phyloP scores from a whole-genome alignment of 2,329 filamentous ascomycete species.

The Beauveria bassiana region DNA sequence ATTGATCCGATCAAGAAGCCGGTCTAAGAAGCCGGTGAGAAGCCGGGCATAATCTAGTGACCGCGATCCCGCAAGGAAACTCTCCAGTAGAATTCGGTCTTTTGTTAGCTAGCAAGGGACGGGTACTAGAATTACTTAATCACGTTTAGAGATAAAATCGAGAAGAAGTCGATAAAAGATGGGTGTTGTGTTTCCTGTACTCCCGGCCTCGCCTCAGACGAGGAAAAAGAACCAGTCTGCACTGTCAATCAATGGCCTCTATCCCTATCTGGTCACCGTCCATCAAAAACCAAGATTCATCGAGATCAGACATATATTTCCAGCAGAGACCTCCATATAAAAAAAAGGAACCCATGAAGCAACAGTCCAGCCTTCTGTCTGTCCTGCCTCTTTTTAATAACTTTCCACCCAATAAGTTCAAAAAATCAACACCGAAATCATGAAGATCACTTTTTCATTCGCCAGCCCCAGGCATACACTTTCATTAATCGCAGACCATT shows the following conservation, averaged over 20 bases:
- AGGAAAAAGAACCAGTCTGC: background rate
- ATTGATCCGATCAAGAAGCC: slow-evolving; percentile 1
- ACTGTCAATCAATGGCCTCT: background rate
- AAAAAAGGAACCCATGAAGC: background rate
- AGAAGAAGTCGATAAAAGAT: background rate
- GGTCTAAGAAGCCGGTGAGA: background rate
- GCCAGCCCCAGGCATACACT: background rate
- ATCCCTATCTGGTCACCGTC: background rate
- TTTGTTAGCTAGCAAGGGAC: background rate
- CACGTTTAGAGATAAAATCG: too few relatives aligned
- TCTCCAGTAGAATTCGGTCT: background rate
- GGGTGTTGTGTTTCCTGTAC: background rate
- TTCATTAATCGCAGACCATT: background rate
- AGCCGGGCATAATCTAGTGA: background rate
- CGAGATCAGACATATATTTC: background rate
- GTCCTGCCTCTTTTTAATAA: background rate
- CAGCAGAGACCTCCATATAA: background rate
- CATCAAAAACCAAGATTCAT: background rate
- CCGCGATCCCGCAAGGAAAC: too few relatives aligned
- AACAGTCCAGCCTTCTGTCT: background rate
- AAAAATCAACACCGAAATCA: background rate
- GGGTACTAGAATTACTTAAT: too few relatives aligned
- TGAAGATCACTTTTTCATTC: background rate
- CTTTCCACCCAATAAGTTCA: background rate
- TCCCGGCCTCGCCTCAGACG: background rate